Evolutionary conservation across 768 basidiomycete genomes (phyloP).

Genomic region (Mycena maculata): DNA sequence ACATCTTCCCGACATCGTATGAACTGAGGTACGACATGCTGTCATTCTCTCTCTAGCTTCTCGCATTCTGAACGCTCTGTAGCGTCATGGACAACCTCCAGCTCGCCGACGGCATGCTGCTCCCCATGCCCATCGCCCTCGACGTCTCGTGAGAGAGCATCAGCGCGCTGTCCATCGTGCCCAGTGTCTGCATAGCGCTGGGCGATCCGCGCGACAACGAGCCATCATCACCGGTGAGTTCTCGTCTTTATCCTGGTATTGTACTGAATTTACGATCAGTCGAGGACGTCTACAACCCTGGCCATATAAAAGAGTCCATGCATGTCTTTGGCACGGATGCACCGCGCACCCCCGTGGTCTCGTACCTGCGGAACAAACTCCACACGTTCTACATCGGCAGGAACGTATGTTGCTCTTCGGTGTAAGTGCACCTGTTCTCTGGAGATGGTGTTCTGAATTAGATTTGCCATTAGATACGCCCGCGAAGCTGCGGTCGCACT

Average conservation of each 20-base stretch:
- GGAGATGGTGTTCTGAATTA: background rate
- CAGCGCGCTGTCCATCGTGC: slow-evolving; percentile 67
- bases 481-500: slow-evolving; percentile 91
- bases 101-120: slow-evolving; percentile 85
- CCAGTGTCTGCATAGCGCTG: slow-evolving; percentile 81
- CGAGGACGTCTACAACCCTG: slow-evolving; percentile 88
- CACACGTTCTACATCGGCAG: slow-evolving; percentile 95
- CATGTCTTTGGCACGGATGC: slow-evolving; percentile 94
- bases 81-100: slow-evolving; percentile 93
- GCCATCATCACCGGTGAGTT: slow-evolving; percentile 80
- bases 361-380: slow-evolving; percentile 87
- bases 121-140: slow-evolving; percentile 95
- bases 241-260: background rate
- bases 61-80: slow-evolving; percentile 22
- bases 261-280: slow-evolving; percentile 55
- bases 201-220: slow-evolving; percentile 95
- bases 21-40: slow-evolving; percentile 79
- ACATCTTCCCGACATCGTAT: slow-evolving; percentile 77
- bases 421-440: slow-evolving; percentile 68
- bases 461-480: slow-evolving; percentile 81
- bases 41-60: background rate
- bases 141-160: slow-evolving; percentile 89
- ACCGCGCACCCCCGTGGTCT: slow-evolving; percentile 93
- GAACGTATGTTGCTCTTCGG: slow-evolving; percentile 90
- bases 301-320: slow-evolving; percentile 88